Evolutionary conservation across 495 filamentous ascomycete species (phyloP), one percentile per base, ranked within the genome.

Genomic region (Aspergillus mulundensis): DNA sequence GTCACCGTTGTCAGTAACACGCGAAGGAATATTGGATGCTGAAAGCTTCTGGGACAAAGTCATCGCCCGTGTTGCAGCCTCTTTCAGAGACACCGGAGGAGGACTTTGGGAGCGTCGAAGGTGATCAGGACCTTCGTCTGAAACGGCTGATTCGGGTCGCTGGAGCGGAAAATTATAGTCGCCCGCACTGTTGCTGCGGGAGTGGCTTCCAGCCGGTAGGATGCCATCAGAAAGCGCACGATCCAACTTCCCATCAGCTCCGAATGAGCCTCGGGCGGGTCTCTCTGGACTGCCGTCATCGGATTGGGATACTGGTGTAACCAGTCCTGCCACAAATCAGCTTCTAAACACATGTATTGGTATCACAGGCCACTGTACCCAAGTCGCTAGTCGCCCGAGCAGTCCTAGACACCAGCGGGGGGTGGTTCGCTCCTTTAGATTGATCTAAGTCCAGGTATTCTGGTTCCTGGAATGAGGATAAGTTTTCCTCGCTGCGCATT

Each of bases 1-100:
- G 70, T 98, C 95, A n/a, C 95, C 94, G 1, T 80, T 88, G 23
- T 96, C 93, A 3, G 85, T 97, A 30, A 98, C 84, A 61, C 91
- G 88, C 25, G 87, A 92, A 16, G 87, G 90, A 50, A 98, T 98
- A 65, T 97, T 97, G 25, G 90, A 94, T 1, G 80, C 82, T 20
- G 87, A 87, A 11, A 98, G 77, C 67, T 95, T 90, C 66, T 92
- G 88, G 19, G 92, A 96, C 5, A 98, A 77, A 16, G 88, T 83
- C 53, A 88, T 84, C 5, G 94, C 95, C 54, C 95, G 84, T 40
- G 87, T 83, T 40, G 94, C 79, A 20, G 94, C 92, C 60, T 94
- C 90, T 56, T 79, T 74, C 0, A 82, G 77, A 1, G 87, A 82
- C n/a, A 93, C 59, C 2, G 85, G 88, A 5, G 90, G 90, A 3